A percentile compares a stretch with the other conserved stretches of the same genome.
These are phyloP conservation scores for Leccinum huronense DNA, from an alignment of 1,284 basidiomycete species.

Conservation along the genomic window DNA sequence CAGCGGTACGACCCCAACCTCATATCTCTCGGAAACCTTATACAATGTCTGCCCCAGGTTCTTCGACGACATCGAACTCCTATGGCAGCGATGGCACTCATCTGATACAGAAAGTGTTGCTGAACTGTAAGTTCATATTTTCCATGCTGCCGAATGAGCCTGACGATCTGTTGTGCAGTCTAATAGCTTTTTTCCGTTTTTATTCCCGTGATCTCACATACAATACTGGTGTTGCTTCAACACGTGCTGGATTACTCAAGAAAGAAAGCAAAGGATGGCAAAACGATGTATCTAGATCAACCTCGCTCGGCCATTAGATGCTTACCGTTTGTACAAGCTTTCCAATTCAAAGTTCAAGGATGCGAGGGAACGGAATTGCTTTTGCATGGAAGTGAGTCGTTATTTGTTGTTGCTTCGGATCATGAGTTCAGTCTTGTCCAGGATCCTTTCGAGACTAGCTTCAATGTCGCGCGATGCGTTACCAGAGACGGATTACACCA, in stretches of 20 bases:
- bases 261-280: constrained; percentile 95
- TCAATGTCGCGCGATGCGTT: constrained; percentile 95
- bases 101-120: constrained; percentile 91
- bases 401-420: constrained; percentile 12
- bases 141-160: constrained; percentile 11
- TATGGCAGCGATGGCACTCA: constrained; percentile 92
- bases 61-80: constrained; percentile 94
- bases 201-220: constrained; percentile 94
- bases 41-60: constrained; percentile 55
- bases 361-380: constrained; percentile 82
- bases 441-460: constrained; percentile 96
- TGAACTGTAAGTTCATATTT: constrained; percentile 65
- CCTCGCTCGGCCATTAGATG: background rate
- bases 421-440: constrained; percentile 36
- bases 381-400: constrained; percentile 83
- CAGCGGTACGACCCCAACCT: constrained; percentile 42
- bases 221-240: constrained; percentile 88
- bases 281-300: constrained; percentile 62
- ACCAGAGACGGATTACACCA: constrained; percentile 96
- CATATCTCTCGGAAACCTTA: background rate
- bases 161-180: constrained; percentile 42
- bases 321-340: constrained; percentile 31
- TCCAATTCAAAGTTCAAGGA: constrained; percentile 62
- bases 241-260: constrained; percentile 84
- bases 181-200: constrained; percentile 98